These are phyloP conservation scores for Mrakia gelida DNA, from an alignment of 768 basidiomycete genomes.

Conservation along the genomic window DNA sequence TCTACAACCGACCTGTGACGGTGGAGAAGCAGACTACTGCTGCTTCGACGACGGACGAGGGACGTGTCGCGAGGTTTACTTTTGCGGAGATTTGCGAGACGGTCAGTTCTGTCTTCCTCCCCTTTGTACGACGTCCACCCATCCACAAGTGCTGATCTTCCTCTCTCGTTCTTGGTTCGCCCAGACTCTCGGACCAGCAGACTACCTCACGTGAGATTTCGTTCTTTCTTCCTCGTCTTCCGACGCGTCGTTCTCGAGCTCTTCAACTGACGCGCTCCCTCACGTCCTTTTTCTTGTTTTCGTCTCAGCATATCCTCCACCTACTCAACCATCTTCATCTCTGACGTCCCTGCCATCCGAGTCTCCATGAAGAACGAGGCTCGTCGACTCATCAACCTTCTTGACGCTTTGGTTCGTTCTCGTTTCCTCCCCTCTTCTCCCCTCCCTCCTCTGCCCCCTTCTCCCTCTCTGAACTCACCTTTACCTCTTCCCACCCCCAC, in stretches of 20 bases:
- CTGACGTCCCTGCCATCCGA: conserved; percentile 24
- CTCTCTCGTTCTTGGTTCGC: background rate
- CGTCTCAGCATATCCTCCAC: conserved; percentile 12
- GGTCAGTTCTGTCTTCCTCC: background rate
- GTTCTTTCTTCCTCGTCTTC: background rate
- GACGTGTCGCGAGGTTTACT: conserved; percentile 16
- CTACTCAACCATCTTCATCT: conserved; percentile 24
- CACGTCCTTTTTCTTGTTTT: background rate
- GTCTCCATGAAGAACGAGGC: conserved; percentile 32
- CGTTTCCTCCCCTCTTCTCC: background rate
- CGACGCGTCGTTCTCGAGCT: background rate
- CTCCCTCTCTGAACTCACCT: background rate
- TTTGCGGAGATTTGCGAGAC: conserved; percentile 27
- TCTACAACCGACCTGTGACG: conserved; percentile 24
- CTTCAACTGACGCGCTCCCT: background rate
- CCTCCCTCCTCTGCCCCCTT: background rate
- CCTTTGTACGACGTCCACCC: background rate
- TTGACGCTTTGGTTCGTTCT: conserved; percentile 28
- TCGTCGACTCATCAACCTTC: conserved; percentile 30
- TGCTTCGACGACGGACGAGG: background rate
- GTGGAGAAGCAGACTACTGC: conserved; percentile 8
- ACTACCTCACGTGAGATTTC: conserved; percentile 24
- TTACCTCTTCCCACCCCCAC: background rate
- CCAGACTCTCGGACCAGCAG: conserved; percentile 23
- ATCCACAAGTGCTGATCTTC: background rate